These are phyloP conservation scores for Lumnitzera littorea DNA, from an alignment of 345 rosid species.

Conservation along the genomic window DNA sequence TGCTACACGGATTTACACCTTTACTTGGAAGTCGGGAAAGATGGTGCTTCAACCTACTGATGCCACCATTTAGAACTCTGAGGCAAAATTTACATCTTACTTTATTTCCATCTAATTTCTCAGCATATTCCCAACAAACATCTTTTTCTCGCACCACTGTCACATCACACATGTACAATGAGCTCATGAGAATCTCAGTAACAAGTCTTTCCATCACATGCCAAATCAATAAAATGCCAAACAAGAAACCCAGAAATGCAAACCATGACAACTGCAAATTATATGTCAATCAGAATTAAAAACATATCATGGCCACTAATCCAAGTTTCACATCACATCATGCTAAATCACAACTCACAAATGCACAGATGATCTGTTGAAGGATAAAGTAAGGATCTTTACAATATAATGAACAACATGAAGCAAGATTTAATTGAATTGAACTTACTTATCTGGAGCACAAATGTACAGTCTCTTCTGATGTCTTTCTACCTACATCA, in stretches of 20 bases:
- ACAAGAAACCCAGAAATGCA: no score
- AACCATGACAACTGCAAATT: no score
- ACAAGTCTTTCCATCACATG: no score
- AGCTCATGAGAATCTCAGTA: neutral
- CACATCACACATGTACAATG: conserved; percentile 6
- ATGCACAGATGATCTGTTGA: no score
- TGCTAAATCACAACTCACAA: no score
- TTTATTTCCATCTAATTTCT: conserved; percentile 82
- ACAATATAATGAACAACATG: neutral
- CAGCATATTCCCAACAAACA: conserved; percentile 89
- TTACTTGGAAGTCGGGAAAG: conserved; percentile 80
- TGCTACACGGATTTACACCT: conserved; percentile 87
- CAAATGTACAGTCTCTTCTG: no score
- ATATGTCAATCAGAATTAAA: no score
- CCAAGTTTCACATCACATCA: neutral
- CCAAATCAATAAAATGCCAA: no score
- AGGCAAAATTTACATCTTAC: conserved; percentile 73
- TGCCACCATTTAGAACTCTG: conserved; percentile 74
- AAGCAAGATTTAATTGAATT: no score
- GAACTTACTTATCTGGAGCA: no score
- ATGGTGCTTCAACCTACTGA: conserved; percentile 87
- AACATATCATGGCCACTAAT: no score
- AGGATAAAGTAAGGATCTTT: neutral
- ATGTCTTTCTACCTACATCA: no score
- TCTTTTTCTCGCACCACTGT: conserved; percentile 93